phyloP scores from a whole-genome alignment of 306 rosid genomes.

The Quercus rubra region DNA sequence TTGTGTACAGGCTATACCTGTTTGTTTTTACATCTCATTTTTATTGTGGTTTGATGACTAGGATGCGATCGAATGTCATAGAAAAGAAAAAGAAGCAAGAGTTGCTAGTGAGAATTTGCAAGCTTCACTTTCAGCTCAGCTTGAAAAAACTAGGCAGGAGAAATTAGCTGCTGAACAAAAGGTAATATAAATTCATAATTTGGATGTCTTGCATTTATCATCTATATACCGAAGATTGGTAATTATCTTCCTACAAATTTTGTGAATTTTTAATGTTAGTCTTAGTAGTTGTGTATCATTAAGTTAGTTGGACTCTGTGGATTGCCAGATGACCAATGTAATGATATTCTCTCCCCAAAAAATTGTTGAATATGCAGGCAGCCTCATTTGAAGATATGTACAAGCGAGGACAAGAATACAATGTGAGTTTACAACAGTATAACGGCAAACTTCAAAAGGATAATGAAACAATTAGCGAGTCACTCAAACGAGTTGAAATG shows the following conservation, averaged over 20 bases:
- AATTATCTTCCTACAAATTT: not conserved
- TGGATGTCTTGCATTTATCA: not conserved
- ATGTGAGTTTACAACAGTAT: conserved; percentile 79
- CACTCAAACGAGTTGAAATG: conserved; percentile 63
- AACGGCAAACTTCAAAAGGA: conserved; percentile 77
- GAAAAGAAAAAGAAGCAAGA: conserved; percentile 72
- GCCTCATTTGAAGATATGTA: conserved; percentile 69
- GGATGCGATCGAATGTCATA: conserved; percentile 65
- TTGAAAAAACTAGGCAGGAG: conserved; percentile 58
- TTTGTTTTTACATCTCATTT: not conserved
- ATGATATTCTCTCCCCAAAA: not conserved
- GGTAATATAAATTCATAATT: conserved; percentile 36
- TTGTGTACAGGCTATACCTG: conserved; percentile 4
- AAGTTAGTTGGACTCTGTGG: not conserved
- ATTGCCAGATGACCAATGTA: not conserved
- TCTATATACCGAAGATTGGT: not conserved
- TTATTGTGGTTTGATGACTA: conserved; percentile 25
- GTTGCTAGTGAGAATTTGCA: conserved; percentile 48
- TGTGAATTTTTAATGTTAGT: not conserved
- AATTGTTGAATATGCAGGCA: conserved; percentile 44
- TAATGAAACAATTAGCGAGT: conserved; percentile 58
- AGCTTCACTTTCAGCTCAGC: conserved; percentile 58
- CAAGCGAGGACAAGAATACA: conserved; percentile 82
- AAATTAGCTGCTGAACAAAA: conserved; percentile 63
- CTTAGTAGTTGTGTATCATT: not conserved